Evolutionary conservation across 148 eudicot genomes (phyloP).

Genomic region (Arctostaphylos glauca): DNA sequence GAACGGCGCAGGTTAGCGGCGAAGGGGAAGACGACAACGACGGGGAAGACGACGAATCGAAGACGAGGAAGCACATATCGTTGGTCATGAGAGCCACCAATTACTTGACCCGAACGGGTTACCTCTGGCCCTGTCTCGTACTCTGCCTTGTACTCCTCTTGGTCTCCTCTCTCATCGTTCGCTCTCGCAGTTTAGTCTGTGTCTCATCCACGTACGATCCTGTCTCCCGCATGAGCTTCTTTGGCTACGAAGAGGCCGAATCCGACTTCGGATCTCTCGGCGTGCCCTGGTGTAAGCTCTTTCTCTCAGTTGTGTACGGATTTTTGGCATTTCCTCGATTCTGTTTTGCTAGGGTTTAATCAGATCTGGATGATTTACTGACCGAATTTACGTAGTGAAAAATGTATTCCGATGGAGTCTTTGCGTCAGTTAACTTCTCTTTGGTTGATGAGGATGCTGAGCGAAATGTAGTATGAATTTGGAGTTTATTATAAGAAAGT

Average conservation of each 20-base stretch:
- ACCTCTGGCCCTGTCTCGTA: slow-evolving; percentile 50
- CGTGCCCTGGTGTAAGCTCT: slow-evolving; percentile 86
- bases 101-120: slow-evolving; percentile 54
- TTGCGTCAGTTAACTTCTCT: neutral
- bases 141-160: slow-evolving; percentile 39
- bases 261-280: slow-evolving; percentile 87
- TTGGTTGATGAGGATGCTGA: neutral
- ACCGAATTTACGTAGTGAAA: neutral
- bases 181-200: slow-evolving; percentile 59
- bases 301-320: neutral
- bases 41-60: slow-evolving; percentile 58
- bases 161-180: slow-evolving; percentile 39
- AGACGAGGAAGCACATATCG: slow-evolving; percentile 59
- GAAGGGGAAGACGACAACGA: slow-evolving; percentile 26
- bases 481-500: neutral
- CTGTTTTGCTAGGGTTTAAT: neutral
- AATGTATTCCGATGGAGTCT: neutral
- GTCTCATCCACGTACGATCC: slow-evolving; percentile 40
- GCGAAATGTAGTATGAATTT: neutral
- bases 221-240: slow-evolving; percentile 51
- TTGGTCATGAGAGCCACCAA: slow-evolving; percentile 42
- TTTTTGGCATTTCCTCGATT: neutral
- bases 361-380: slow-evolving; percentile 1
- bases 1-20: slow-evolving; percentile 29
- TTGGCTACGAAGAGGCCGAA: slow-evolving; percentile 64